A percentile compares a stretch with the other conserved stretches of the same genome.
These are phyloP conservation scores for Arabidopsis lyrata DNA, from an alignment of 441 rosid genomes.

Conservation along the genomic window DNA sequence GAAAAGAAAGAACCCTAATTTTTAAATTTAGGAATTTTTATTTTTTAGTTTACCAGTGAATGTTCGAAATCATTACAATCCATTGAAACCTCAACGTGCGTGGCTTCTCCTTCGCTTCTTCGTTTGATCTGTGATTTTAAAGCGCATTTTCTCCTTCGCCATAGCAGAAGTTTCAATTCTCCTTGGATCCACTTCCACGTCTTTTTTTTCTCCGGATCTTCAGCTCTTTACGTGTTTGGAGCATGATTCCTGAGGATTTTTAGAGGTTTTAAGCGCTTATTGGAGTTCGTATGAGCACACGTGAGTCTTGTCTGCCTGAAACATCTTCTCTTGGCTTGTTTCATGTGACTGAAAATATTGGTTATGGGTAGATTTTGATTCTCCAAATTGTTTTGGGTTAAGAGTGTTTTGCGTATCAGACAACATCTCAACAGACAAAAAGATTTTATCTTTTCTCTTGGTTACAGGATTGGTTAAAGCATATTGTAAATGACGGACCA, in stretches of 20 bases:
- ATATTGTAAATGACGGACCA: conserved; percentile 63
- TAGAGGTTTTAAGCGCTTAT: not conserved
- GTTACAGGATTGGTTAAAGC: conserved; percentile 52
- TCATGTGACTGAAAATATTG: conserved; percentile 29
- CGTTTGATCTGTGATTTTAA: conserved; percentile 36
- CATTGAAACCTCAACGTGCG: conserved; percentile 36
- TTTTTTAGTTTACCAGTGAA: conserved; percentile 18
- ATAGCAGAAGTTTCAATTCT: not conserved
- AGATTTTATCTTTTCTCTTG: conserved; percentile 11
- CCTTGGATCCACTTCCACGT: conserved; percentile 36
- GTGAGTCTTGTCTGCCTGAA: conserved; percentile 34
- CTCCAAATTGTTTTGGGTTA: conserved; percentile 41
- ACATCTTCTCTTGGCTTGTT: conserved; percentile 18
- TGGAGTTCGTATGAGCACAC: conserved; percentile 33
- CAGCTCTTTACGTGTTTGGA: conserved; percentile 27
- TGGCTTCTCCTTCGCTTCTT: conserved; percentile 29
- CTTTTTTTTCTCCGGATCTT: conserved; percentile 20
- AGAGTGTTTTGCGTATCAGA: conserved; percentile 36
- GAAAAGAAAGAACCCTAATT: conserved; percentile 36
- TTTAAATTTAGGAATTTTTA: conserved; percentile 37
- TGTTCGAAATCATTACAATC: conserved; percentile 48
- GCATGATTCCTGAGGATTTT: conserved; percentile 31
- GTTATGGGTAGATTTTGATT: conserved; percentile 3
- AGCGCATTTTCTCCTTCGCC: conserved; percentile 36
- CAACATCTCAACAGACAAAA: not conserved